Evolutionary conservation across 805 yeast genomes (phyloP).

Genomic region (Ogataea allantospora): DNA sequence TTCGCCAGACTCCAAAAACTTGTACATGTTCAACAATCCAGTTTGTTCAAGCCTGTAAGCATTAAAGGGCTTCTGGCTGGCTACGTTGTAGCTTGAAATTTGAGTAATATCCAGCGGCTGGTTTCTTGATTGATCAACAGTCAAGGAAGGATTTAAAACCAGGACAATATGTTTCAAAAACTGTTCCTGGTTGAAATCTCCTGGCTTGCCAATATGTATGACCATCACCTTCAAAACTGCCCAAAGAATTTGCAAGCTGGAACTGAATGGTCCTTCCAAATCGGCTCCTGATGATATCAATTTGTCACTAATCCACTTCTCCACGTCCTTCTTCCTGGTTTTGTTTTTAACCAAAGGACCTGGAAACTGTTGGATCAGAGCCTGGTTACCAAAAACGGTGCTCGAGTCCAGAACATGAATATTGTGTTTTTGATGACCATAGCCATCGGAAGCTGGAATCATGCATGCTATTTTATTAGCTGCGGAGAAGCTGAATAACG

Average conservation of each 20-base stretch:
- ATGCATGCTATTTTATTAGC: conserved; percentile 44
- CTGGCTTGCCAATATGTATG: conserved; percentile 23
- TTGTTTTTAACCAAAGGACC: conserved; percentile 64
- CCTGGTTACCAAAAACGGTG: conserved; percentile 39
- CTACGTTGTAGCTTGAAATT: conserved; percentile 15
- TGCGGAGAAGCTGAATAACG: conserved; percentile 67
- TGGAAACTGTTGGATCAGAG: conserved; percentile 56
- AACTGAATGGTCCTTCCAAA: conserved; percentile 15
- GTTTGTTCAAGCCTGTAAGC: conserved; percentile 24
- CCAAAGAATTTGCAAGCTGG: conserved; percentile 29
- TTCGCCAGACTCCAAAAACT: conserved; percentile 57
- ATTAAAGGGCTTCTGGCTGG: conserved; percentile 22
- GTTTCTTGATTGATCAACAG: conserved; percentile 8
- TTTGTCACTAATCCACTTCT: conserved; percentile 58
- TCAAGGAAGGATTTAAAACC: conserved; percentile 42
- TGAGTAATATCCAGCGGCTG: conserved; percentile 20
- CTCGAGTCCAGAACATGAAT: conserved; percentile 39
- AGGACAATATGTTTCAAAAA: conserved; percentile 36
- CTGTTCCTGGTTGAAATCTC: conserved; percentile 29
- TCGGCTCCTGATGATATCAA: conserved; percentile 21
- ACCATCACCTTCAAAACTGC: conserved; percentile 28
- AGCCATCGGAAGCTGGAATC: conserved; percentile 42
- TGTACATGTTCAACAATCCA: conserved; percentile 31
- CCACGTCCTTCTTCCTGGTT: conserved; percentile 63
- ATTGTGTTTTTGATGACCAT: conserved; percentile 30